Evolutionary conservation across 1,284 basidiomycete genomes (phyloP).

Genomic region (Prillingera fragicola): DNA sequence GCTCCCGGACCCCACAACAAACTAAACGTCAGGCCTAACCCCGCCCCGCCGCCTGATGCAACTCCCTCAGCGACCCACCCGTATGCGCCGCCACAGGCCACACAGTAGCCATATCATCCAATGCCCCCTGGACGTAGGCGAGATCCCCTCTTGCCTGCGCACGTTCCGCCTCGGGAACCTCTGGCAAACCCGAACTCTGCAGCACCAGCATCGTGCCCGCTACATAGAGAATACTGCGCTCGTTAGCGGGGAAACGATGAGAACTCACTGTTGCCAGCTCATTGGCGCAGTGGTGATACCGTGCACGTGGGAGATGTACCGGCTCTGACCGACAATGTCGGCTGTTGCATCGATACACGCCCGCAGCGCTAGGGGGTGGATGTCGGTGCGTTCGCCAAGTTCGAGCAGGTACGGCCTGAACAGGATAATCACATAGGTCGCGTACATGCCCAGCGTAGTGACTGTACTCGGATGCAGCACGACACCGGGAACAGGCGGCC

Average conservation of each 20-base stretch:
- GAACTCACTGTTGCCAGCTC: constrained; percentile 20
- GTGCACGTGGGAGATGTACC: constrained; percentile 12
- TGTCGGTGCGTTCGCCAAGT: constrained; percentile 8
- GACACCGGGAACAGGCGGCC: constrained; percentile 14
- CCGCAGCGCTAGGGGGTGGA: constrained; percentile 5
- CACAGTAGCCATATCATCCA: constrained; percentile 16
- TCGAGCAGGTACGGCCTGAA: constrained; percentile 27
- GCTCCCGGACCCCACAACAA: no score
- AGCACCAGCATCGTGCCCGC: constrained; percentile 21
- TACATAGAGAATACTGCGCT: constrained; percentile 16
- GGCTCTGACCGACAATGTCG: constrained; percentile 18
- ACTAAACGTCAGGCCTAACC: no score
- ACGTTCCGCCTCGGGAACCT: constrained; percentile 8
- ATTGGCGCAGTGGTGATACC: constrained; percentile 12
- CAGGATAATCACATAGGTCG: constrained; percentile 22
- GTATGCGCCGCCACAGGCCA: constrained; percentile 19
- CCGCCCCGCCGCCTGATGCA: no score
- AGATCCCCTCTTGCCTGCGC: constrained; percentile 12
- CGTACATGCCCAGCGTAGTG: constrained; percentile 22
- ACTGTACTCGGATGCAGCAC: constrained; percentile 16
- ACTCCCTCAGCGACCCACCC: constrained; percentile 10
- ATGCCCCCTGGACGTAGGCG: constrained; percentile 10
- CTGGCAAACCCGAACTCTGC: constrained; percentile 18
- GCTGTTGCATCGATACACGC: constrained; percentile 13
- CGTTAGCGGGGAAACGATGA: not conserved